A percentile compares a stretch with the other conserved stretches of the same genome.
These are phyloP conservation scores for Bryum argenteum DNA, from an alignment of 225 moss, liverwort and hornwort species.

Conservation along the genomic window DNA sequence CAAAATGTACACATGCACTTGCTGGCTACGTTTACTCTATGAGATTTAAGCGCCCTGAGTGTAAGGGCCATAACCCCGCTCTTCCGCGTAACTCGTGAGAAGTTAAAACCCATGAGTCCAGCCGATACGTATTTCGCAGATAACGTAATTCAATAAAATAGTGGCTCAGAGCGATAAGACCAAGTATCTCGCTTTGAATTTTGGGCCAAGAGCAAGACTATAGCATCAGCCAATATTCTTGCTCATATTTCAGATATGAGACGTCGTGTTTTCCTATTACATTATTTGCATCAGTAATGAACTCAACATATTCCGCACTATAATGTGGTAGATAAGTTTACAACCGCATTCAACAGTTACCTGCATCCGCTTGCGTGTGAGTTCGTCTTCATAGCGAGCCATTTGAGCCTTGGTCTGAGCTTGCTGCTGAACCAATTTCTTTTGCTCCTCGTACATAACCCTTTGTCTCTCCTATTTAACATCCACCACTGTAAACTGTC, in stretches of 20 bases:
- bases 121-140: neutral
- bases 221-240: neutral
- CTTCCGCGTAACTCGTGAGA: neutral
- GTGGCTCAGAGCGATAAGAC: neutral
- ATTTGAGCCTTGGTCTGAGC: conserved; percentile 97
- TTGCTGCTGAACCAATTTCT: conserved; percentile 84
- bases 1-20: neutral
- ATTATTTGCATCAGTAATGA: neutral
- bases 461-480: conserved; percentile 73
- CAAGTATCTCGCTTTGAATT: neutral
- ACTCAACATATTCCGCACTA: neutral
- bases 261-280: neutral
- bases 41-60: neutral
- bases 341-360: conserved; percentile 26
- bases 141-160: neutral
- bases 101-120: neutral
- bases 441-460: conserved; percentile 90
- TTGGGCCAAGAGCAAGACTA: neutral
- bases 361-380: conserved; percentile 96
- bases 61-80: too few species aligned
- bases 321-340: neutral
- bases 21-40: neutral
- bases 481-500: conserved; percentile 12
- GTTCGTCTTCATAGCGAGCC: conserved; percentile 95
- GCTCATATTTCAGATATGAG: neutral